phyloP scores from a whole-genome alignment of 352 stramenopile genomes.

The Pythium angustatum region DNA sequence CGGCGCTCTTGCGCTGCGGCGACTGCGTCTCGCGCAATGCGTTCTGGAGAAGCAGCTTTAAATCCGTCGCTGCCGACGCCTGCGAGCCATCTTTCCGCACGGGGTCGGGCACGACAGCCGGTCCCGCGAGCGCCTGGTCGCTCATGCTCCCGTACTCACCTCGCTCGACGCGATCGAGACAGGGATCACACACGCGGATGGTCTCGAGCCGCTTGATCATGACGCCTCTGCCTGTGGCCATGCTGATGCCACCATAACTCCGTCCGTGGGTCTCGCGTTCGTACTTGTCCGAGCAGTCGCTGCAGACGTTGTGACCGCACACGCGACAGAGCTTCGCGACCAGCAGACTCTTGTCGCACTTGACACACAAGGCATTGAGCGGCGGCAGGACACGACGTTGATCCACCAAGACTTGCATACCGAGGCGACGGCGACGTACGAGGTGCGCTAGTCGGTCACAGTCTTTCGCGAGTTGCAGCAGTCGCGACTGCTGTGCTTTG shows the following conservation, averaged over 20 bases:
- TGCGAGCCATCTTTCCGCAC: neutral
- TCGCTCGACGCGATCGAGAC: conserved; percentile 50
- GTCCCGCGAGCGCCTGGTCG: neutral
- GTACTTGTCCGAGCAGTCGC: conserved; percentile 41
- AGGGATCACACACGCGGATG: conserved; percentile 59
- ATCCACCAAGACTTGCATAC: conserved; percentile 52
- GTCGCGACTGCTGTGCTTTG: conserved; percentile 13
- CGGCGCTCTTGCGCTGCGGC: neutral
- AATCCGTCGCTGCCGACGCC: neutral
- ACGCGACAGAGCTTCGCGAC: conserved; percentile 53
- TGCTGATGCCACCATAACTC: neutral
- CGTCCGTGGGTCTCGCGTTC: conserved; percentile 24
- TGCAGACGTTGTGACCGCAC: conserved; percentile 61
- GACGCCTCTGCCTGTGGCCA: neutral
- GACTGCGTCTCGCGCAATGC: conserved; percentile 11
- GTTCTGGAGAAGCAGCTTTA: conserved; percentile 21
- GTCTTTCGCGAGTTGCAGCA: conserved; percentile 20
- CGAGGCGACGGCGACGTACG: conserved; percentile 59
- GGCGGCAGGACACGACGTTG: conserved; percentile 39
- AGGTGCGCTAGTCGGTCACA: conserved; percentile 41
- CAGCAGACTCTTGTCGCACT: conserved; percentile 49
- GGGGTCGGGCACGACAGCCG: conserved; percentile 8
- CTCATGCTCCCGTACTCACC: conserved; percentile 46
- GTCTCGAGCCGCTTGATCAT: conserved; percentile 17
- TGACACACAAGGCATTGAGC: conserved; percentile 51